Base-by-base conservation (phyloP, 352 stramenopile genomes). In the Pythium pyrilobum region DNA sequence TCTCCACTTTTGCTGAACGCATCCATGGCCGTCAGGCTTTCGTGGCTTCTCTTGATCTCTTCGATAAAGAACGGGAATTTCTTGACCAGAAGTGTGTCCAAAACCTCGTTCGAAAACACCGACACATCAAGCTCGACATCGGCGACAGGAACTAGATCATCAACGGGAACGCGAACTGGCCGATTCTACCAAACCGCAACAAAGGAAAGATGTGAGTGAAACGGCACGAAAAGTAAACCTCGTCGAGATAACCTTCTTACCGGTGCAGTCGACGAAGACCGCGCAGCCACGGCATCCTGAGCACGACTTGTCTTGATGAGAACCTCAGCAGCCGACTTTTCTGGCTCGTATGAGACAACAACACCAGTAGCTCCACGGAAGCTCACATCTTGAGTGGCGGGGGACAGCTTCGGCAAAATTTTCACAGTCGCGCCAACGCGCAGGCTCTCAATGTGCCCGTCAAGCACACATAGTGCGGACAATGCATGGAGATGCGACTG, bases 361-460 rank as follows among this genome's bases (percentile, higher is more conserved):
- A 92, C 69, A 24, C 82, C 85, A 36, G 72, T 70, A 44, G 83
- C 77, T 20, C 85, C 82, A 39, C 82, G 69, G 36, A 93, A 89
- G 0, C 80, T 75, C 15, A 81, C 77, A 45, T 95, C 85, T 55
- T 95, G 84, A 8, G 83, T 57, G 4, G 74, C 69, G 6, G 77
- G 88, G 4, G 74, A 73, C n/a, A 74, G 67, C 33, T 79, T 79
- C 21, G 82, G 85, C 56, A 92, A 71, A 40, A 95, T 86, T 47
- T 90, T 92, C 20, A 95, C 81, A n/a, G 74, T 87, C 16, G 74
- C 79, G 15, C 85, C 85, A 16, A 93, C 69, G 21, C 79, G 85
- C 15, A 95, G 52, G 6, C 79, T 81, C 72, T 93, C 85, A 50
- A 92, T 87, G 42, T 95, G 81, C 2, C 85, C 85, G 56, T 92